These are phyloP conservation scores for Coniochaeta sp. DNA, from an alignment of 2,329 filamentous ascomycete genomes.

Conservation along the genomic window DNA sequence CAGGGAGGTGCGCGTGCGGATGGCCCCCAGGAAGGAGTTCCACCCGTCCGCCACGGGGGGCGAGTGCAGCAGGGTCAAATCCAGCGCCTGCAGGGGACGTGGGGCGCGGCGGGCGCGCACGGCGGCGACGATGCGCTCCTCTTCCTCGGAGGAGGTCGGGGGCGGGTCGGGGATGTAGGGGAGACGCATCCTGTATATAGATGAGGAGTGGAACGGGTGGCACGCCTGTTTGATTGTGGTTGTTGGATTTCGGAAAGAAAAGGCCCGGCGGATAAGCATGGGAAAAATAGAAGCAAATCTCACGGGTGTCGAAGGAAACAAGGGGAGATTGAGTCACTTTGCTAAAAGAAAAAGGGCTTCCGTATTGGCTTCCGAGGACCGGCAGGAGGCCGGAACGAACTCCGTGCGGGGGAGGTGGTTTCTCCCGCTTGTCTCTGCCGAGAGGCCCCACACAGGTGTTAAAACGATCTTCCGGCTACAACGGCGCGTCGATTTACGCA, in stretches of 20 bases:
- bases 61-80: conserved; percentile 67
- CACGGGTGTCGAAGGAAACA: neutral
- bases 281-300: neutral
- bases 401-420: neutral
- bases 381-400: neutral
- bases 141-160: conserved; percentile 31
- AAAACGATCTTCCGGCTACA: neutral
- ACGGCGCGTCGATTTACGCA: neutral
- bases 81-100: conserved; percentile 65
- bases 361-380: neutral
- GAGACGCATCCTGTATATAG: conserved; percentile 49
- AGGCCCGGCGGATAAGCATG: neutral
- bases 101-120: conserved; percentile 59
- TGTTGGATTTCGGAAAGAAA: neutral
- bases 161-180: conserved; percentile 54
- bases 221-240: neutral
- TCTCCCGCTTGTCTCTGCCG: neutral
- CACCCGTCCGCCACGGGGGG: conserved; percentile 69
- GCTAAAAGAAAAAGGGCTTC: neutral
- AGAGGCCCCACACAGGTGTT: neutral
- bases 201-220: conserved; percentile 6
- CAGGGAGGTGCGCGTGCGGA: conserved; percentile 46
- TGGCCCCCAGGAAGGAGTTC: conserved; percentile 60
- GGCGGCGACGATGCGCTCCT: conserved; percentile 52
- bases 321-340: neutral